Evolutionary conservation across 169 alveolate species (phyloP).

Genomic region (Besnoitia besnoiti): DNA sequence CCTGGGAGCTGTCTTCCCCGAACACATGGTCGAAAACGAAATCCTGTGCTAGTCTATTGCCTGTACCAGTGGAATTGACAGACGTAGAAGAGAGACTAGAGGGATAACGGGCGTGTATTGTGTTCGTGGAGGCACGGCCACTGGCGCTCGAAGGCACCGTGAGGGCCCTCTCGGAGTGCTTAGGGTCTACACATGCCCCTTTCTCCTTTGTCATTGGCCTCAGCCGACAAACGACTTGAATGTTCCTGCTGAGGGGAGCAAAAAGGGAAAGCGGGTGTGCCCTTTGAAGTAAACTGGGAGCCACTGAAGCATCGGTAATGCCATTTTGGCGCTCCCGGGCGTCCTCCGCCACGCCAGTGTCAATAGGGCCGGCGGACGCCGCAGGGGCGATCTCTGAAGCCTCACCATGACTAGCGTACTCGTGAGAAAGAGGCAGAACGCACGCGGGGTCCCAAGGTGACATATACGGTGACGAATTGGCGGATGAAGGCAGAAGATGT

Average conservation of each 20-base stretch:
- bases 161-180: neutral
- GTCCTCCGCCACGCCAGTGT: no score
- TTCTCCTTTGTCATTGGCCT: neutral
- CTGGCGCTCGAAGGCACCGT: neutral
- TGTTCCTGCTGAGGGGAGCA: neutral
- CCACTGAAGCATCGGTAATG: no score
- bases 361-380: no score
- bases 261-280: neutral
- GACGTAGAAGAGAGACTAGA: neutral
- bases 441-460: no score
- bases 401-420: no score
- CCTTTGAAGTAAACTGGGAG: no score
- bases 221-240: constrained; percentile 17
- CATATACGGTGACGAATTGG: no score
- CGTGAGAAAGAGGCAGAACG: no score
- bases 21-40: constrained; percentile 76
- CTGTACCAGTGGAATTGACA: neutral
- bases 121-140: neutral
- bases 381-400: no score
- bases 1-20: constrained; percentile 74
- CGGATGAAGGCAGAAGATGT: no score
- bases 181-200: neutral
- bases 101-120: neutral
- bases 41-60: neutral
- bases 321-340: no score